phyloP scores from a whole-genome alignment of 2,329 filamentous ascomycete species.

The Trichoderma sp. region DNA sequence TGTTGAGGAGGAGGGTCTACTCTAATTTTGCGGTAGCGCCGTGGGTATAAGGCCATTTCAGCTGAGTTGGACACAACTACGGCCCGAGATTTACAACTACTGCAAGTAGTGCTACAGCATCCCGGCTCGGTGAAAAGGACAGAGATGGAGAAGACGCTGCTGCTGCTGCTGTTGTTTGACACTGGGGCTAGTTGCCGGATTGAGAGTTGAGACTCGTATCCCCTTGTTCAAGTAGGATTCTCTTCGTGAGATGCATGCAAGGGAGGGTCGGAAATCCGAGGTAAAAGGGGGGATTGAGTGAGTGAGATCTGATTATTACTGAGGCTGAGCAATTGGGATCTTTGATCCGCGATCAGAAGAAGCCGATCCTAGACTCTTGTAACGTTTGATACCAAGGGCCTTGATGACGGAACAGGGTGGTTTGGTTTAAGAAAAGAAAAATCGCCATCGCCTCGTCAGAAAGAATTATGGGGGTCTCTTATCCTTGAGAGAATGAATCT shows the following conservation, averaged over 20 bases:
- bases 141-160: not conserved
- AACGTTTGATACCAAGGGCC: not conserved
- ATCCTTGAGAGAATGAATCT: not conserved
- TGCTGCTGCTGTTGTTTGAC: not conserved
- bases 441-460: not conserved
- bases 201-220: not conserved
- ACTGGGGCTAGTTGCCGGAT: not conserved
- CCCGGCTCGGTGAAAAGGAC: not conserved
- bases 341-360: not conserved
- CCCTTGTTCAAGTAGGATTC: not conserved
- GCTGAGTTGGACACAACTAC: not conserved
- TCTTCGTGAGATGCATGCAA: not conserved
- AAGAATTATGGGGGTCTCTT: not conserved
- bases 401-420: not conserved
- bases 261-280: not conserved
- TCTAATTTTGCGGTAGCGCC: slow-evolving; percentile 10
- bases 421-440: not conserved
- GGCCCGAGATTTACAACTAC: not conserved
- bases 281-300: not conserved
- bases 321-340: not conserved
- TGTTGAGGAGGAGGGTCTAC: slow-evolving; percentile 13
- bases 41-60: not conserved
- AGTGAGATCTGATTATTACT: not conserved
- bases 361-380: not conserved
- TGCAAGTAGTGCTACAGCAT: not conserved